Evolutionary conservation across 116 monocot species (phyloP), one percentile per base, ranked within the genome.

Genomic region (Trichopus zeylanicus): DNA sequence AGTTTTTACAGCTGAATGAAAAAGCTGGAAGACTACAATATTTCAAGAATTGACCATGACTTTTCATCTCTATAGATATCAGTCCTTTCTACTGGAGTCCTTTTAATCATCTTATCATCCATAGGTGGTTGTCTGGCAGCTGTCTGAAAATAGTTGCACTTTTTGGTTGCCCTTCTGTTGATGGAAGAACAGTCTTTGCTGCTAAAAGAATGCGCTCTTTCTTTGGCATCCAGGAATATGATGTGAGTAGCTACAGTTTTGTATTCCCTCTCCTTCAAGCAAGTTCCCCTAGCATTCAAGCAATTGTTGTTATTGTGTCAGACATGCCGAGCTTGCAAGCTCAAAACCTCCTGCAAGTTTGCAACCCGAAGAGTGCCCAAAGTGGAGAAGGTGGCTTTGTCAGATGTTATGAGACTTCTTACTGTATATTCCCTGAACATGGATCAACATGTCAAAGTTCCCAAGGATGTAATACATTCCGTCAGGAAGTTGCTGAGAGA

Each of bases 81-180:
- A 56, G 5, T 12, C 30, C 32, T 34, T 11, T 7, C 9, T 58
- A 19, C 2, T 19, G 32, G 33, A 49, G 18, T n/a, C 13, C 31
- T 25, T 10, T 28, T n/a, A 22, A 27, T 21, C 47, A 32, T 46
- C 11, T 19, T 29, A 64, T 52, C 19, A 57, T 61, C 15, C 6
- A 23, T 71, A 92, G 92, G 62, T 92, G 87, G 84, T 55, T 92
- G 53, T 87, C 87, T 24, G 92, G 92, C 20, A 76, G 80, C 39
- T 72, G 73, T 27, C 70, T 87, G 34, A 92, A 92, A 64, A 73
- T 78, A 31, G 46, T 92, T 53, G 92, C 87, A 5, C 67, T 83
- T 34, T 61, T 78, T 51, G 92, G 92, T 24, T 92, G 92, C 46
- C 87, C 92, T 18, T 78, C 75, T 57, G 53, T 56, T 1, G 92